These are phyloP conservation scores for Colletotrichum sp. DNA, from an alignment of 2,329 filamentous ascomycete genomes.

Conservation along the genomic window DNA sequence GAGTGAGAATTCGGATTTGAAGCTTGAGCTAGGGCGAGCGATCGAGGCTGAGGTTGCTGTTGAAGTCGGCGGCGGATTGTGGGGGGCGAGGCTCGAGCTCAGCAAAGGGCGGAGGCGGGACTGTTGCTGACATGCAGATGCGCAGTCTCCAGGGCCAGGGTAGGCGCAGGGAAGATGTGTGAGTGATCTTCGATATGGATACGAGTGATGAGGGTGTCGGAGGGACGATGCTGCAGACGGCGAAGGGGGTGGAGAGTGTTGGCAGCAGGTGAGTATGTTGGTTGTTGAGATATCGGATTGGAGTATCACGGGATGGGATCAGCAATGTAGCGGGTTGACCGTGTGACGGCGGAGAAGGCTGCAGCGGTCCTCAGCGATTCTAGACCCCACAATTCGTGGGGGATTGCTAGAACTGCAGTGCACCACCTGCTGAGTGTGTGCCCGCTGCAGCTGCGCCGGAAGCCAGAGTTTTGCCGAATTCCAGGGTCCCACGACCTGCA, in stretches of 20 bases:
- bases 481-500: constrained; percentile 10
- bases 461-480: constrained; percentile 18
- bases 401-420: neutral
- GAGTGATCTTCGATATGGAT: neutral
- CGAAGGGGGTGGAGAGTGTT: neutral
- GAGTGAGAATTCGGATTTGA: neutral
- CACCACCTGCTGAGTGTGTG: neutral
- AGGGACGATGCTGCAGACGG: neutral
- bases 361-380: neutral
- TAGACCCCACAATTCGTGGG: constrained; percentile 15
- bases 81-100: constrained; percentile 11
- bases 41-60: neutral
- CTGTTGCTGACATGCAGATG: constrained; percentile 5
- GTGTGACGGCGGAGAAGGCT: constrained; percentile 17
- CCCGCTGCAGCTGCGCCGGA: neutral
- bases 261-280: neutral
- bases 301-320: constrained; percentile 11
- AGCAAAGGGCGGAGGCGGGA: constrained; percentile 3
- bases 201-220: neutral
- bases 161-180: neutral
- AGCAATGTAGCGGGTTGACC: constrained; percentile 12
- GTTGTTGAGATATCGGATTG: neutral
- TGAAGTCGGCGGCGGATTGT: neutral
- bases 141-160: neutral
- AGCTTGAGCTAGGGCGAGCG: constrained; percentile 4